These are phyloP conservation scores for Podospora australis DNA, from an alignment of 495 filamentous ascomycete genomes.

Conservation along the genomic window DNA sequence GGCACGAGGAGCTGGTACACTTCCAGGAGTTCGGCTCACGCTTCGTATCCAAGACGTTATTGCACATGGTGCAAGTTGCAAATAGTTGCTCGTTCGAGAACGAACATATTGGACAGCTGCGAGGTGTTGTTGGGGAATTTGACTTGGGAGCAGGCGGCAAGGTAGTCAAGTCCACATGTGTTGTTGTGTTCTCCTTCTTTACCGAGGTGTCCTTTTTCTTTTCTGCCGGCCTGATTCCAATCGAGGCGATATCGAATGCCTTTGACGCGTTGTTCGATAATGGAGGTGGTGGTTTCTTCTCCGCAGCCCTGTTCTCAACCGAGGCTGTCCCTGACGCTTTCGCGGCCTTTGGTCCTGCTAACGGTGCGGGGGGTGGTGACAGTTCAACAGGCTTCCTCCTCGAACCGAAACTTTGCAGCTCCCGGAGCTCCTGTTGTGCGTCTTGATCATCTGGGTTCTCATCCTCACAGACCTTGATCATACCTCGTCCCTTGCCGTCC, in stretches of 20 bases:
- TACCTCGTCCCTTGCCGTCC: slow-evolving; percentile 52
- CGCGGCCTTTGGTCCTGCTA: background rate
- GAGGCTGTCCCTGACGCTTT: background rate
- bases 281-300: background rate
- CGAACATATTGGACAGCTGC: slow-evolving; percentile 55
- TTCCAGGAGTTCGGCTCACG: slow-evolving; percentile 51
- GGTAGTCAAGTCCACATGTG: background rate
- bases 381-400: background rate
- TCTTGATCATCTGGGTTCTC: slow-evolving; percentile 57
- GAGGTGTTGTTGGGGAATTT: background rate
- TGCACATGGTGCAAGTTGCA: slow-evolving; percentile 56
- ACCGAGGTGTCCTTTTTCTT: background rate
- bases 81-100: slow-evolving; percentile 45
- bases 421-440: slow-evolving; percentile 54
- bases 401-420: slow-evolving; percentile 36
- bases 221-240: no score
- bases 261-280: background rate
- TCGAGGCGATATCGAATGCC: background rate
- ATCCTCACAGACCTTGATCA: slow-evolving; percentile 67
- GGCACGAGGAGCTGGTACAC: slow-evolving; percentile 50
- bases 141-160: background rate
- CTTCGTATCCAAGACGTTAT: slow-evolving; percentile 53
- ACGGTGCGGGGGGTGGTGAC: background rate
- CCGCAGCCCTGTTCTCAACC: background rate
- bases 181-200: background rate